phyloP scores from a whole-genome alignment of 1,139 yeast genomes.

The Saccharomycopsis hybrid region DNA sequence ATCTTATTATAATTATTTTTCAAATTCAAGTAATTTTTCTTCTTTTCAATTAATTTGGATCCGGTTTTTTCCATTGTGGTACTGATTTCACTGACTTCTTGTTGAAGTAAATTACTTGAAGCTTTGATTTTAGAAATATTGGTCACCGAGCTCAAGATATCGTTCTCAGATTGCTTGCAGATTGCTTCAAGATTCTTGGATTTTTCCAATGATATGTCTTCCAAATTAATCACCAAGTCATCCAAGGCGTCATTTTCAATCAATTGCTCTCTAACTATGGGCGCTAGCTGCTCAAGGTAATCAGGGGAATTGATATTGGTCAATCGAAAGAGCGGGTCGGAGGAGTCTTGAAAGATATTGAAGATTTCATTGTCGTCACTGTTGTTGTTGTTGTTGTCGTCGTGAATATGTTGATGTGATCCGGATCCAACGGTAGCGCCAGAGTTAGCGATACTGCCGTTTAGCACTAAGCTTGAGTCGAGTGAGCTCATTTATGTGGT shows the following conservation, averaged over 20 bases:
- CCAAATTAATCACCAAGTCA: slow-evolving; percentile 50
- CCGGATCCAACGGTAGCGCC: no score
- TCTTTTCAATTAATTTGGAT: slow-evolving; percentile 50
- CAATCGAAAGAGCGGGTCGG: slow-evolving; percentile 15
- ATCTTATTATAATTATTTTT: slow-evolving; percentile 57
- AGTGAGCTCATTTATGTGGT: no score
- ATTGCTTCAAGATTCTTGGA: slow-evolving; percentile 59
- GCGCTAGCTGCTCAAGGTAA: slow-evolving; percentile 73
- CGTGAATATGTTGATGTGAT: no score
- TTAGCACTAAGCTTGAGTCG: no score
- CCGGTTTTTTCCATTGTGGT: slow-evolving; percentile 57
- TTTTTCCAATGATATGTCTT: slow-evolving; percentile 49
- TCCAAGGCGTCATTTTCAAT: slow-evolving; percentile 44
- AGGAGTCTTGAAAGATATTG: slow-evolving; percentile 56
- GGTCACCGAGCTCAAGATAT: slow-evolving; percentile 46
- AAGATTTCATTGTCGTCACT: slow-evolving; percentile 35
- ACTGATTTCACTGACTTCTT: slow-evolving; percentile 46
- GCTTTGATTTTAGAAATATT: slow-evolving; percentile 51
- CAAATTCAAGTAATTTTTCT: slow-evolving; percentile 46
- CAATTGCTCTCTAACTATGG: slow-evolving; percentile 67
- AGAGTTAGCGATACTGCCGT: no score
- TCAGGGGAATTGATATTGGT: slow-evolving; percentile 43
- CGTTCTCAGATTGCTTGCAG: slow-evolving; percentile 59
- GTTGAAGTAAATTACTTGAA: slow-evolving; percentile 48
- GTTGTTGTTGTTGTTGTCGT: not conserved